A percentile compares a stretch with the other conserved stretches of the same genome.
These are phyloP conservation scores for Kwoniella dendrophila DNA, from an alignment of 768 basidiomycete genomes.

Conservation along the genomic window DNA sequence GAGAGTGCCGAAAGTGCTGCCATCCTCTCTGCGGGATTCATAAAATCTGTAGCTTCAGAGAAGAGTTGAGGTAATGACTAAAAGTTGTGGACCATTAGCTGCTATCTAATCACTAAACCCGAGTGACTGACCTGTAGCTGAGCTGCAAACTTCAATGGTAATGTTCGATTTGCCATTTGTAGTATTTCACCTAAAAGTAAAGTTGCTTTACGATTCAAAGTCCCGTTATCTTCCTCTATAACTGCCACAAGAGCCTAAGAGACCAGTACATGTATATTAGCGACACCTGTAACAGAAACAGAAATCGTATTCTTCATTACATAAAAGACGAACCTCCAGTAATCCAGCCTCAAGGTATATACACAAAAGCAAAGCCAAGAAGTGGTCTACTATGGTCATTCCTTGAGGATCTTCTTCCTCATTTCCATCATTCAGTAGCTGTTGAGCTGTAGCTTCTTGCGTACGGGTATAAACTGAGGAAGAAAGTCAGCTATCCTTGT, in stretches of 20 bases:
- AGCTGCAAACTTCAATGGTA: slow-evolving; percentile 80
- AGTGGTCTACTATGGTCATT: slow-evolving; percentile 87
- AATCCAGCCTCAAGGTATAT: slow-evolving; percentile 86
- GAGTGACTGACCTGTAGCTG: slow-evolving; percentile 69
- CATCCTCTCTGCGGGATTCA: slow-evolving; percentile 73
- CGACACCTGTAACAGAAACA: not conserved
- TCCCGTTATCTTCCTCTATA: slow-evolving; percentile 70
- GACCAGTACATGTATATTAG: not conserved
- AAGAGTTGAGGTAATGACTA: slow-evolving; percentile 85
- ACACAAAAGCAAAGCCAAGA: slow-evolving; percentile 78
- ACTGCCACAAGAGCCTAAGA: slow-evolving; percentile 77
- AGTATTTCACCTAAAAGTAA: slow-evolving; percentile 87
- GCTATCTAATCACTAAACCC: too few species aligned
- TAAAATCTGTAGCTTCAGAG: slow-evolving; percentile 73
- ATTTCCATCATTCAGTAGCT: slow-evolving; percentile 25
- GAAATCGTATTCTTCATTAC: not conserved
- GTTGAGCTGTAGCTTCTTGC: slow-evolving; percentile 30
- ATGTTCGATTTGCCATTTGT: slow-evolving; percentile 79
- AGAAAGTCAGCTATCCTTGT: not conserved
- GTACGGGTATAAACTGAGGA: slow-evolving; percentile 46
- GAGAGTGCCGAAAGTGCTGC: slow-evolving; percentile 81
- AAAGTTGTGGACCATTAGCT: too few species aligned
- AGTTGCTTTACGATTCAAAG: slow-evolving; percentile 78
- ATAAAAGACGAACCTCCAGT: slow-evolving; percentile 67
- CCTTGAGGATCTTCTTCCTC: slow-evolving; percentile 59